A percentile compares a stretch with the other conserved stretches of the same genome.
These are phyloP conservation scores for Metarhizium humberi DNA, from an alignment of 2,329 filamentous ascomycete species.

Conservation along the genomic window DNA sequence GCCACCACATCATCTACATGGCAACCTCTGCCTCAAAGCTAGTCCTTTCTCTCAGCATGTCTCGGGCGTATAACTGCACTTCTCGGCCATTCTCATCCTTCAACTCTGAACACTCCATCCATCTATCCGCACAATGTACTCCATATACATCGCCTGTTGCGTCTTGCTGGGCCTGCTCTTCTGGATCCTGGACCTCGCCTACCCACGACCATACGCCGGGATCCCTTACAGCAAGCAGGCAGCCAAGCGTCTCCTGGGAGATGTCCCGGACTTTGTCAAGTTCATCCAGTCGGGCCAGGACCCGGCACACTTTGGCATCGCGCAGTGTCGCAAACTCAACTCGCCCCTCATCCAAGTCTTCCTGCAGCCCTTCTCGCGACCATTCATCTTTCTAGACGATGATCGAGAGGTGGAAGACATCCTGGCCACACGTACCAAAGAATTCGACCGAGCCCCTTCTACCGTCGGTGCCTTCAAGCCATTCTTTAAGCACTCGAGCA, in stretches of 20 bases:
- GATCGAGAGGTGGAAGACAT: constrained; percentile 33
- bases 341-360: constrained; percentile 18
- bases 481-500: constrained; percentile 23
- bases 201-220: constrained; percentile 2
- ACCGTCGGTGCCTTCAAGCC: constrained; percentile 22
- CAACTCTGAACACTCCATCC: too few relatives aligned
- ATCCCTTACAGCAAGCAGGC: constrained; percentile 5
- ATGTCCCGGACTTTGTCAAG: constrained; percentile 5
- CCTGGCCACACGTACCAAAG: constrained; percentile 27
- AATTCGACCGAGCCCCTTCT: constrained; percentile 32
- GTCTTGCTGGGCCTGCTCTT: neutral
- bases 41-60: too few relatives aligned
- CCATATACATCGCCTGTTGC: neutral
- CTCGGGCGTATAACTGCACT: too few relatives aligned
- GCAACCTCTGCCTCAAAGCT: neutral
- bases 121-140: neutral
- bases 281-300: neutral
- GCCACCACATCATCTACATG: neutral
- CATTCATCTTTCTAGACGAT: constrained; percentile 31
- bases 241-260: constrained; percentile 2
- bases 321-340: neutral
- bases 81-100: too few relatives aligned
- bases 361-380: constrained; percentile 28
- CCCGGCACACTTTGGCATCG: neutral
- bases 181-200: neutral